phyloP scores from a whole-genome alignment of 75 land plant species.

The Sequoiadendron giganteum region DNA sequence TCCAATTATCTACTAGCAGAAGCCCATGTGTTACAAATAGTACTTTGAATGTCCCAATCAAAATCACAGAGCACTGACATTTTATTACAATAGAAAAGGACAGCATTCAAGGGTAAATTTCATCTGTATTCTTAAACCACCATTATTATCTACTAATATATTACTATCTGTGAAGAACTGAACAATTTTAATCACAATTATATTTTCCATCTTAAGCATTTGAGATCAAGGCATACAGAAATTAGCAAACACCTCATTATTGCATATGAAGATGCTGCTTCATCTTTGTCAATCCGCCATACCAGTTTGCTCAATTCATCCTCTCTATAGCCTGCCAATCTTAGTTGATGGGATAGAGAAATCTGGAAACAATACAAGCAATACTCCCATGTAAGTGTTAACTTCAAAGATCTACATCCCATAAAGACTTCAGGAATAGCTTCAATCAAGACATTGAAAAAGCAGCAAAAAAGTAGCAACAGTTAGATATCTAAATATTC shows the following conservation, averaged over 20 bases:
- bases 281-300: slow-evolving; percentile 88
- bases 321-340: slow-evolving; percentile 47
- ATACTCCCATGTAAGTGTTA: neutral
- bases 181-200: neutral
- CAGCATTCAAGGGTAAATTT: neutral
- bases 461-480: neutral
- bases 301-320: slow-evolving; percentile 31
- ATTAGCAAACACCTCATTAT: slow-evolving; percentile 61
- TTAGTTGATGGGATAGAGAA: slow-evolving; percentile 50
- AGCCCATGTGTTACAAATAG: neutral
- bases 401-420: neutral
- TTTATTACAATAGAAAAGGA: neutral
- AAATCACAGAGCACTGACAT: neutral
- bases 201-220: neutral
- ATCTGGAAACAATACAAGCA: slow-evolving; percentile 39
- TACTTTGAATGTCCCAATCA: neutral
- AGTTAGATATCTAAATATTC: neutral
- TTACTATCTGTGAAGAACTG: neutral
- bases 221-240: neutral
- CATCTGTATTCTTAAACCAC: neutral
- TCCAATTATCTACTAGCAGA: neutral
- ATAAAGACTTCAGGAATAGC: neutral
- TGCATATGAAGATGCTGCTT: slow-evolving; percentile 56
- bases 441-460: neutral
- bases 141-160: neutral